Conservation (phyloP, 148 eudicot genomes). For the Chenopodium berlandieri region DNA sequence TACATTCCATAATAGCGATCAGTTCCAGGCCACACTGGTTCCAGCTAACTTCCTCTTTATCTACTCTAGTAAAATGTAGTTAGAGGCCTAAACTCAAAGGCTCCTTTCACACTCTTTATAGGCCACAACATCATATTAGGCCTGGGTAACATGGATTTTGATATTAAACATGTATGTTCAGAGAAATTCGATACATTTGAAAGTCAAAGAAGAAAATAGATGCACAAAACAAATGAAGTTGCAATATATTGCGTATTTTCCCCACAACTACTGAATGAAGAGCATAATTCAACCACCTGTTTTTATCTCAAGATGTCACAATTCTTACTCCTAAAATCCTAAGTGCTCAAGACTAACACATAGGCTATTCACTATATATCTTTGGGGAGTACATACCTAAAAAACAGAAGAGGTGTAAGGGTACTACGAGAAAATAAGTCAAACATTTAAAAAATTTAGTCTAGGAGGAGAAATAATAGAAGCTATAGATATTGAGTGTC, state of each 20-base stretch:
- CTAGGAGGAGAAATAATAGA: not conserved
- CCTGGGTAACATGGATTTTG: not conserved
- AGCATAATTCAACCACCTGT: not conserved
- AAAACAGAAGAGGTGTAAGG: too few species aligned
- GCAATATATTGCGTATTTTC: not conserved
- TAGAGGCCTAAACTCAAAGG: not conserved
- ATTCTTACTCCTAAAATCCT: not conserved
- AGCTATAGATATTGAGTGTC: not conserved
- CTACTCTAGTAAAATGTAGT: not conserved
- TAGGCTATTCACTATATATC: not conserved
- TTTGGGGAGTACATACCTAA: not conserved
- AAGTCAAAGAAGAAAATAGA: not conserved
- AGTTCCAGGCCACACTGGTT: not conserved
- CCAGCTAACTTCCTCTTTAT: not conserved
- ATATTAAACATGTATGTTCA: not conserved
- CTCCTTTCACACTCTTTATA: not conserved
- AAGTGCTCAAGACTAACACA: not conserved
- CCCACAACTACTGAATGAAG: not conserved
- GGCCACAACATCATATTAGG: not conserved
- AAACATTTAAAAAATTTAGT: not conserved
- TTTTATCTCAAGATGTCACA: not conserved
- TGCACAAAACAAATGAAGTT: not conserved
- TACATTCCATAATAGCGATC: not conserved
- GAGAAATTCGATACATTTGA: not conserved
- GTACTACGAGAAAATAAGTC: not conserved